Base-by-base conservation (phyloP, 495 filamentous ascomycete species). In the Lindgomyces ingoldianus region DNA sequence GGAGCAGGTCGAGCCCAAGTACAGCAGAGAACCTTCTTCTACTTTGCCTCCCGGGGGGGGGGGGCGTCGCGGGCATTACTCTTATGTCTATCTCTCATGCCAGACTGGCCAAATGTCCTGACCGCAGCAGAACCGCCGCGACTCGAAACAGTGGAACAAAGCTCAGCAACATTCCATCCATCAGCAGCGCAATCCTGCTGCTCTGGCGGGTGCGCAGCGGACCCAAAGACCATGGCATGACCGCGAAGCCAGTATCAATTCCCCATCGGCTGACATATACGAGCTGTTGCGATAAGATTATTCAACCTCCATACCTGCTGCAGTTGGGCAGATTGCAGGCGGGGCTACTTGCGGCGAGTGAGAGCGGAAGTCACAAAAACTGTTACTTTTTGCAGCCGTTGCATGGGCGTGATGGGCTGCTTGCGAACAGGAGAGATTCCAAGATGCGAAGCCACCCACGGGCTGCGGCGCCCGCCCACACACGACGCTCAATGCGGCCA, bases 111-210 rank as follows among this genome's bases (percentile, higher is more conserved):
- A 57, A 24, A 22, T 45, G 54, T 25, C 54, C 19, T 18, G 16
- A 11, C 51, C 4, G 30, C 27, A 29, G 21, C 48, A 51, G 21
- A 48, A 45, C 57, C 45, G 25, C 3, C 22, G 56, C 56, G 22
- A 16, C 47, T 51, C 57, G 57, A 60, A 60, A 60, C 57, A 50
- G 58, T 46, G 58, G 47, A 45, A 53, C 58, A 27, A 14, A 10
- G 30, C 30, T 4, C 49, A 53, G 49, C 49, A 22, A 14, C 25
- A 53, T 16, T 12, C 47, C 22, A n/a, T n/a, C n/a, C n/a, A n/a
- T n/a, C n/a, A n/a, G n/a, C n/a, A n/a, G n/a, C n/a, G n/a, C n/a
- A n/a, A n/a, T n/a, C n/a, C n/a, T 39, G 33, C 6, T 39, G 33
- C 6, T 14, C 33, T 6, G 33, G 6, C 6, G 33, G 33, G 6